phyloP scores from a whole-genome alignment of 192 early-diverging fungal genomes.

The Funneliformis mosseae region DNA sequence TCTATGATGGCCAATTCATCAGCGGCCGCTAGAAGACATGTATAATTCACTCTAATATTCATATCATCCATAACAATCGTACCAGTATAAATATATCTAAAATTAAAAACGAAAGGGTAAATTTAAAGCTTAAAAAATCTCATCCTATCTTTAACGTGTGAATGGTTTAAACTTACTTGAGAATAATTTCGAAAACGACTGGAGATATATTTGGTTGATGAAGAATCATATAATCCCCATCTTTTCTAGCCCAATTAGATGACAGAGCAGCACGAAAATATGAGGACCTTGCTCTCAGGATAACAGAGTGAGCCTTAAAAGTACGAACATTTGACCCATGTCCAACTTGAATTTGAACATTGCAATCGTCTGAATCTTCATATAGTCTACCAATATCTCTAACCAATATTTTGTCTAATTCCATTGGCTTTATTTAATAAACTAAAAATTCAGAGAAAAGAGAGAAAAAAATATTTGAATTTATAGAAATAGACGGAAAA shows the following conservation, averaged over 20 bases:
- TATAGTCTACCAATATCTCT: conserved; percentile 5
- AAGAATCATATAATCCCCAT: neutral
- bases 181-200: conserved; percentile 14
- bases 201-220: conserved; percentile 32
- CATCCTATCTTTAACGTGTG: neutral
- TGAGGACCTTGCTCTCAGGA: conserved; percentile 25
- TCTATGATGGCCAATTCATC: conserved; percentile 25
- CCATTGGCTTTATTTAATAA: neutral
- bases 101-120: neutral
- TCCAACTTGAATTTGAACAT: conserved; percentile 28
- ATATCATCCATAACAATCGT: conserved; percentile 10
- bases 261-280: conserved; percentile 32
- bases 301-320: conserved; percentile 32
- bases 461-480: neutral
- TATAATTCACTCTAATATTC: conserved; percentile 7
- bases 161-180: conserved; percentile 20
- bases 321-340: conserved; percentile 15
- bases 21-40: conserved; percentile 17
- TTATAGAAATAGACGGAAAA: neutral
- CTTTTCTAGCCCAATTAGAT: conserved; percentile 18
- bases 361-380: conserved; percentile 23
- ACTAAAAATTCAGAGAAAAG: neutral
- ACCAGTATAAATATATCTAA: conserved; percentile 33
- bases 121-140: neutral
- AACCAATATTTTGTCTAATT: neutral